A percentile compares a stretch with the other conserved stretches of the same genome.
Evolutionary conservation across 148 eudicot genomes (phyloP).

Genomic region (Amaranthus hypochondriacus): DNA sequence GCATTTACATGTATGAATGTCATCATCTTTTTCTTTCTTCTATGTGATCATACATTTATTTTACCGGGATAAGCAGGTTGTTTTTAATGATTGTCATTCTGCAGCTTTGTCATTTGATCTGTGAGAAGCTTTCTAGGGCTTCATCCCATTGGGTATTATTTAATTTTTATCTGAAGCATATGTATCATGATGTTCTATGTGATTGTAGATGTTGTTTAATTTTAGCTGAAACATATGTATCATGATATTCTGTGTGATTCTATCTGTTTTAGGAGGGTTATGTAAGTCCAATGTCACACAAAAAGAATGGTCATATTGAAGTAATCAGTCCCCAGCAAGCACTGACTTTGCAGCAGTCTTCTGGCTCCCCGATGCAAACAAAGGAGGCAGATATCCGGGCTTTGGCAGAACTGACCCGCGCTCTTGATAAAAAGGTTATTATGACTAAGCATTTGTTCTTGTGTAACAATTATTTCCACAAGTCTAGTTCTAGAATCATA

Average conservation of each 20-base stretch:
- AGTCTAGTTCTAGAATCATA: neutral
- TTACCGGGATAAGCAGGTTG: too few species aligned
- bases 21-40: too few species aligned
- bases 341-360: constrained; percentile 49
- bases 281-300: constrained; percentile 39
- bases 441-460: constrained; percentile 4
- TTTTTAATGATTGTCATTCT: too few species aligned
- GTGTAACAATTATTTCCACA: neutral
- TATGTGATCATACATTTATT: too few species aligned
- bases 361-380: constrained; percentile 60
- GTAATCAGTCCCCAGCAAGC: constrained; percentile 39
- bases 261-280: constrained; percentile 41
- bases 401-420: constrained; percentile 78
- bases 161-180: neutral
- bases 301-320: constrained; percentile 40
- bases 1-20: too few species aligned
- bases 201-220: neutral
- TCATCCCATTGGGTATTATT: neutral
- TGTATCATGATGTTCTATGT: neutral
- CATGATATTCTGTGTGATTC: constrained; percentile 2
- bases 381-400: constrained; percentile 95
- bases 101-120: neutral
- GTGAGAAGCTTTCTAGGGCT: too few species aligned
- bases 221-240: neutral
- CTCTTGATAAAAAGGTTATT: constrained; percentile 82